Percentiles rank a stretch among this genome's conserved stretches.
Conservation (phyloP, 2,329 filamentous ascomycete genomes). For the Lasiodiplodia gonubiensis region DNA sequence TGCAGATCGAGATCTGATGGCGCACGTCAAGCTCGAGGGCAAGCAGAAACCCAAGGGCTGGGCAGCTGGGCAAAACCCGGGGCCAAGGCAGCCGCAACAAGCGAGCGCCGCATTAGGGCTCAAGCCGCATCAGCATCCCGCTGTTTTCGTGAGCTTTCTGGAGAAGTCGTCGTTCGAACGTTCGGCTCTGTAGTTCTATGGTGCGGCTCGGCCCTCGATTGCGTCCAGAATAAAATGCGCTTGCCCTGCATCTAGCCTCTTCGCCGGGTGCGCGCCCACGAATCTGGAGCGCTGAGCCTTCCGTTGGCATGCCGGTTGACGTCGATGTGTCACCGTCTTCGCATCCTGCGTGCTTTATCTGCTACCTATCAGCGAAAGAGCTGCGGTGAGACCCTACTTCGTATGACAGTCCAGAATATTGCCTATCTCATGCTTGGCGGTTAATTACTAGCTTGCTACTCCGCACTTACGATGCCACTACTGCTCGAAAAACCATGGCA, state of each 20-base stretch:
- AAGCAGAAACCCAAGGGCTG: constrained; percentile 15
- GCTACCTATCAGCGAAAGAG: not conserved
- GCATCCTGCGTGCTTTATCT: not conserved
- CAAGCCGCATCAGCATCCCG: not conserved
- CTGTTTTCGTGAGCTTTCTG: constrained; percentile 15
- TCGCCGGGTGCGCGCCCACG: not conserved
- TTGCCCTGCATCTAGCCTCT: not conserved
- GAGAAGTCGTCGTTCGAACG: not conserved
- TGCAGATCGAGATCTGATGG: constrained; percentile 10
- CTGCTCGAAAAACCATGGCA: not conserved
- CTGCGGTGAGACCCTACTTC: not conserved
- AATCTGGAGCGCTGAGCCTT: not conserved
- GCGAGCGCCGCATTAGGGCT: constrained; percentile 18
- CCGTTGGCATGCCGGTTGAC: not conserved
- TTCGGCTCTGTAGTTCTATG: not conserved
- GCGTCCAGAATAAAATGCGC: not conserved
- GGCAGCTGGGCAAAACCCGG: constrained; percentile 2
- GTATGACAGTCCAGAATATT: not conserved
- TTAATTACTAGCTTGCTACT: not conserved
- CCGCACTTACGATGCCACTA: not conserved
- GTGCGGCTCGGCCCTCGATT: constrained; percentile 8
- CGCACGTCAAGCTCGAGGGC: constrained; percentile 19
- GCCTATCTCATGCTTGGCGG: not conserved
- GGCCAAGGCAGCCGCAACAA: not conserved
- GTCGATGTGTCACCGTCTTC: not conserved